Evolutionary conservation across 1,284 basidiomycete genomes (phyloP).

Genomic region (Schizophyllum commune): DNA sequence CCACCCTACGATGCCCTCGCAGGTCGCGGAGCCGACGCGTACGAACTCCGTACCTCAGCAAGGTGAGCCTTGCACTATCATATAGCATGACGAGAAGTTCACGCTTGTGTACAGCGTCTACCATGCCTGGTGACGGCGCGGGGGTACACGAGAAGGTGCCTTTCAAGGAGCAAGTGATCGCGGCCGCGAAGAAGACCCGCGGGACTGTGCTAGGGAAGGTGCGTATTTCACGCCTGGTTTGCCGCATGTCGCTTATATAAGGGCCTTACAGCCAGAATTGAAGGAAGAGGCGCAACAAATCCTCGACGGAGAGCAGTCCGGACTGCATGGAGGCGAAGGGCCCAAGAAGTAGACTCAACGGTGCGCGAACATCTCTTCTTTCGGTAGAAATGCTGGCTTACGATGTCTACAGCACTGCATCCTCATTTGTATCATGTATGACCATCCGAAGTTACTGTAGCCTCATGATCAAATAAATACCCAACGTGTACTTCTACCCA

Average conservation of each 20-base stretch:
- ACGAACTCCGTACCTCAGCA: background rate
- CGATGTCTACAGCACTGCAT: too few species aligned
- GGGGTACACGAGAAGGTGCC: conserved; percentile 5
- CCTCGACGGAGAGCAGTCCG: conserved; percentile 8
- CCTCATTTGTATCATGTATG: too few species aligned
- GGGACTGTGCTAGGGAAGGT: conserved; percentile 12
- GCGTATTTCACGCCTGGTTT: background rate
- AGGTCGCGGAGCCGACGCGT: background rate
- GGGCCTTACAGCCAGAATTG: conserved; percentile 7
- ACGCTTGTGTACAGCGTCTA: background rate
- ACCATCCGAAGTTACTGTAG: background rate
- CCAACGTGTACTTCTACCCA: background rate
- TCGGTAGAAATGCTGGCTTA: too few species aligned
- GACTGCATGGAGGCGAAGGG: background rate
- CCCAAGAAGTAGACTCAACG: background rate
- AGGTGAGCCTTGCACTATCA: background rate
- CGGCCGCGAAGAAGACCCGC: conserved; percentile 7
- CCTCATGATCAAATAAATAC: background rate
- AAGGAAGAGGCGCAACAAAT: conserved; percentile 14
- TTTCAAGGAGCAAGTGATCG: conserved; percentile 13
- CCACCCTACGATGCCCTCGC: background rate
- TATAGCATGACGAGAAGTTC: background rate
- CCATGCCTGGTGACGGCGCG: background rate
- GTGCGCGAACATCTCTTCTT: background rate
- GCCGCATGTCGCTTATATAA: background rate